Base-by-base conservation (phyloP, 176 grass and related monocot species). In the Musa acuminata region DNA sequence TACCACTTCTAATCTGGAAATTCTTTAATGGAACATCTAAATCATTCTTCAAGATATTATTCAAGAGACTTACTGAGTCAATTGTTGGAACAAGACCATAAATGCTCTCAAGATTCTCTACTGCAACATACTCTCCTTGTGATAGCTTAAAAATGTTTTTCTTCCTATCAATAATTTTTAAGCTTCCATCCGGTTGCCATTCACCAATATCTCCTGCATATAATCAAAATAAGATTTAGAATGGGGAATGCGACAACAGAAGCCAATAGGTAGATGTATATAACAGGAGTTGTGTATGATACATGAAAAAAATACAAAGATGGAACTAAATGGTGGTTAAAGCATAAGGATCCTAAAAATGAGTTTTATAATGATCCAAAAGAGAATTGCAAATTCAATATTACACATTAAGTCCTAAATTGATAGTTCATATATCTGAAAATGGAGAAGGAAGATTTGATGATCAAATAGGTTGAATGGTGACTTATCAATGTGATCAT, bases 131-230 rank as follows among this genome's bases (percentile, higher is more conserved):
- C 77, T 98, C 90, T 79, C 94, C 94, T 54, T 98, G 90, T 53
- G 94, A 98, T 80, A 98, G 90, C 81, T 98, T 98, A 76, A 98
- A 98, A 80, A 98, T 98, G 77, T 93, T 97, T 64, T 97, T 97
- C 85, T 93, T 97, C 75, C 93, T 90, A 75, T 97, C 93, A 87
- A 97, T 93, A 54, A 97, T 83, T 84, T 97, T 97, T 75, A 97
- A 77, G 77, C 85, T 75, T 76, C 93, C 93, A 66, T 93, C 71
- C 82, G 83, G 63, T 77, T 97, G 90, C 87, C 87, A 97, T 77
- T 97, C 93, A 69, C 93, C 93, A 83, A 97, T 78, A 82, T 97
- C 93, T 57, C 93, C 94, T 93, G 87, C 78, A 55, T 20, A 50
- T 64, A 71, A 80, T 24, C 12, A 20, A 77, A 71, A 69, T 27